Conservation (phyloP, 345 rosid species). For the Lagerstroemia speciosa region DNA sequence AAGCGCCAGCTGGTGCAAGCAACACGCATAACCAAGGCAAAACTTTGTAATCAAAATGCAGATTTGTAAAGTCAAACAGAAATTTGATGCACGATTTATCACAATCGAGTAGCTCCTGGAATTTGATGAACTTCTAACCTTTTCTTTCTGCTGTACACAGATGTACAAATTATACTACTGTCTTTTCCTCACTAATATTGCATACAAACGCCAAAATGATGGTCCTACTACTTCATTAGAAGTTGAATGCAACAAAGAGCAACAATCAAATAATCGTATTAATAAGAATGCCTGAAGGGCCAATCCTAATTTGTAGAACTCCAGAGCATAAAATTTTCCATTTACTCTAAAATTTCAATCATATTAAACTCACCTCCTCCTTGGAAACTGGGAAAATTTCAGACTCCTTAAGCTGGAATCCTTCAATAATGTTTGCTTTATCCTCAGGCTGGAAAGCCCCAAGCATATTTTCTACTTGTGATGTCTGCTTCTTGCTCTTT, state of each 20-base stretch:
- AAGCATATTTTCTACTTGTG: slow-evolving; percentile 13
- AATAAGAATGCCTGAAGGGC: too few species aligned
- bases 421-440: slow-evolving; percentile 21
- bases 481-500: slow-evolving; percentile 47
- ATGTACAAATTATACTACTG: not conserved
- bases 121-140: too few species aligned
- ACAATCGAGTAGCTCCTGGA: too few species aligned
- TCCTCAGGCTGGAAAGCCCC: slow-evolving; percentile 21
- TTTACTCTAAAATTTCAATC: not conserved
- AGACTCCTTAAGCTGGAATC: slow-evolving; percentile 14
- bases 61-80: too few species aligned
- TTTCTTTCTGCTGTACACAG: not conserved
- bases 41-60: too few species aligned
- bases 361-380: slow-evolving; percentile 35
- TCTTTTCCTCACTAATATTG: not conserved
- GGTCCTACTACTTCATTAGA: not conserved
- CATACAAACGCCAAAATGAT: not conserved
- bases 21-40: too few species aligned
- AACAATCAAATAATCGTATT: too few species aligned
- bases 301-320: too few species aligned
- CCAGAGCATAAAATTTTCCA: not conserved
- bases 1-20: too few species aligned
- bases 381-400: slow-evolving; percentile 27
- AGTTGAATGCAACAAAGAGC: not conserved
- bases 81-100: too few species aligned